Conservation (phyloP, 2,329 filamentous ascomycete genomes). For the Colletotrichum higginsianum region DNA sequence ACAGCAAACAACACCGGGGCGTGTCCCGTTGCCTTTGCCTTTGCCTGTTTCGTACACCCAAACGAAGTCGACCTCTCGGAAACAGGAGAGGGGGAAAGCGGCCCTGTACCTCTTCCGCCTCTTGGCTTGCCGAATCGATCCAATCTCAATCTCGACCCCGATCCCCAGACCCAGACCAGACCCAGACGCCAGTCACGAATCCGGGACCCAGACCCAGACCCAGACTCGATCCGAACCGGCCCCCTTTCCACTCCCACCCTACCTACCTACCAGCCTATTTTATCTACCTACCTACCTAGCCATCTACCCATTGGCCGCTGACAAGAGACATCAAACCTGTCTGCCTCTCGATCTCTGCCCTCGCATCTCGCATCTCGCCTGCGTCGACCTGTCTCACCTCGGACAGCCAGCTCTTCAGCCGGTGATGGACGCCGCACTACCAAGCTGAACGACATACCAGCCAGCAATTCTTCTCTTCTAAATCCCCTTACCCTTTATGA, state of each 20-base stretch:
- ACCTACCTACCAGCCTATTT: neutral
- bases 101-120: neutral
- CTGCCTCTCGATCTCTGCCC: neutral
- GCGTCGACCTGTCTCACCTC: neutral
- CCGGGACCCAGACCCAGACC: constrained; percentile 31
- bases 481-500: constrained; percentile 28
- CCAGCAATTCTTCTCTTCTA: neutral
- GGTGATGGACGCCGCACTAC: constrained; percentile 35
- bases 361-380: neutral
- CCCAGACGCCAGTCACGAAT: neutral
- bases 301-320: constrained; percentile 25
- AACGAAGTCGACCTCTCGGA: neutral
- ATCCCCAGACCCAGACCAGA: constrained; percentile 8
- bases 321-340: constrained; percentile 20
- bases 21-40: neutral
- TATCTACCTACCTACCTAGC: too few relatives aligned
- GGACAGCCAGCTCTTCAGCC: constrained; percentile 7
- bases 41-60: neutral
- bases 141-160: neutral
- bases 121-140: neutral
- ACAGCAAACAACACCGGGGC: neutral
- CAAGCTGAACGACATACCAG: constrained; percentile 23
- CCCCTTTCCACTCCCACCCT: constrained; percentile 26
- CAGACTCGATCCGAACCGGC: constrained; percentile 33
- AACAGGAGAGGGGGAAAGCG: neutral